Evolutionary conservation across 1,139 yeast genomes (phyloP), one percentile per base, ranked within the genome.

Genomic region (Pichia sp.): DNA sequence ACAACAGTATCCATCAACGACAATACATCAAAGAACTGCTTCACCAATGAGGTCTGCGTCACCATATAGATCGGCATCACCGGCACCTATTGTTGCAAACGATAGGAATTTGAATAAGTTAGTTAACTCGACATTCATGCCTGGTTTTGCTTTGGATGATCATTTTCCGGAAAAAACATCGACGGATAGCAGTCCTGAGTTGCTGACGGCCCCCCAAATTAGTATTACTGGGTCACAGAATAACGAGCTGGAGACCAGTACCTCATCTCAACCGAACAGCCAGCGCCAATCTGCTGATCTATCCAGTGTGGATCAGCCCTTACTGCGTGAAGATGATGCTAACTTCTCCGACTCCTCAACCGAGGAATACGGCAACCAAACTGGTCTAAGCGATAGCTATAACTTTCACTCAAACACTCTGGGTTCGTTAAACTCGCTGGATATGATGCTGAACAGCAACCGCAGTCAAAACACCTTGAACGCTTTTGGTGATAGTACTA

Each of bases 21-120:
- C 23, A 10, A 8, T 19, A 8, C 36, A 31, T 16, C 23, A 30
- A 8, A 62, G 63, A 15, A 50, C 47, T 2, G 38, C 29, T 11
- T 45, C 49, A 5, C 49, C 49, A 46, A n/a, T n/a, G 41, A 23
- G 63, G 45, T 61, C 65, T 1, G 47, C 47, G 11, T 63, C 67
- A 7, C 62, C 59, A 2, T 54, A 58, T 10, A 50, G 58, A 38
- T 56, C 61, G 1, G 10, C 30, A 31, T 55, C 58, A 3, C 56
- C 54, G 8, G 23, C 44, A 7, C 60, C 61, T 1, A 45, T 57
- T 3, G 38, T 54, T 42, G 53, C 61, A 6, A 40, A 32, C 8
- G 53, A 50, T 36, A 42, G 57, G 31, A 56, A 54, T 29, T 19
- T 50, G 41, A 55, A 55, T 31, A 58, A 49, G 26, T 23, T 58